A percentile compares a stretch with the other conserved stretches of the same genome.
Evolutionary conservation across 257 asterid species (phyloP).

Genomic region (Nicotiana tabacum): DNA sequence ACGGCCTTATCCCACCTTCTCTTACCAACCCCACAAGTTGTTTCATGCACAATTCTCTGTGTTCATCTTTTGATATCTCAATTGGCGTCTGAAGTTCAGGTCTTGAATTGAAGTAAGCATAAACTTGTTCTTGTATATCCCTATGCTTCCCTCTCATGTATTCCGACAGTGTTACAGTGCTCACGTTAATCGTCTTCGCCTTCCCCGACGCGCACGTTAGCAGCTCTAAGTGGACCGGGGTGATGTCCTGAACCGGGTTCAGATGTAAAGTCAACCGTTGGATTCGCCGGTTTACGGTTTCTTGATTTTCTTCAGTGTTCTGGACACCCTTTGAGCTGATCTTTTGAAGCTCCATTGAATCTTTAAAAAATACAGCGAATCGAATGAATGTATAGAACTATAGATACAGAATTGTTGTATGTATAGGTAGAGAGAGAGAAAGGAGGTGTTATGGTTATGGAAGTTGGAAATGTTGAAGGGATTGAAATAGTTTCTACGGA

Average conservation of each 20-base stretch:
- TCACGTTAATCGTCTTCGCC: constrained; percentile 42
- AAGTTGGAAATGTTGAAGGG: background rate
- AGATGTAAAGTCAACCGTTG: constrained; percentile 51
- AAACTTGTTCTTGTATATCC: constrained; percentile 69
- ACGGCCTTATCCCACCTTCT: constrained; percentile 82
- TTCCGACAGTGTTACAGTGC: constrained; percentile 37
- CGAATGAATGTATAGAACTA: background rate
- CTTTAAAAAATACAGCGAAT: background rate
- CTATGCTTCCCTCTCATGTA: constrained; percentile 81
- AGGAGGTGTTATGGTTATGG: background rate
- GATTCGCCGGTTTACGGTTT: constrained; percentile 42
- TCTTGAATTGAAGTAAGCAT: constrained; percentile 74
- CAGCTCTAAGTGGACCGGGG: constrained; percentile 22
- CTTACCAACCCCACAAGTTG: constrained; percentile 76
- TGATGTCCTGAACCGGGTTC: constrained; percentile 19
- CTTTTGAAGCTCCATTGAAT: constrained; percentile 29
- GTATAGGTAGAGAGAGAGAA: background rate
- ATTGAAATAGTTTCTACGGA: constrained; percentile 29
- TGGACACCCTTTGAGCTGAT: constrained; percentile 1
- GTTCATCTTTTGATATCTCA: constrained; percentile 82
- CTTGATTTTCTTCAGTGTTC: constrained; percentile 20
- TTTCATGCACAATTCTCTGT: constrained; percentile 83
- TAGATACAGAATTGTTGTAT: background rate
- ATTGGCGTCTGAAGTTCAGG: constrained; percentile 91
- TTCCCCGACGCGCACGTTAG: constrained; percentile 43